phyloP scores from a whole-genome alignment of 768 basidiomycete species.

The Tylopilus intermedius region DNA sequence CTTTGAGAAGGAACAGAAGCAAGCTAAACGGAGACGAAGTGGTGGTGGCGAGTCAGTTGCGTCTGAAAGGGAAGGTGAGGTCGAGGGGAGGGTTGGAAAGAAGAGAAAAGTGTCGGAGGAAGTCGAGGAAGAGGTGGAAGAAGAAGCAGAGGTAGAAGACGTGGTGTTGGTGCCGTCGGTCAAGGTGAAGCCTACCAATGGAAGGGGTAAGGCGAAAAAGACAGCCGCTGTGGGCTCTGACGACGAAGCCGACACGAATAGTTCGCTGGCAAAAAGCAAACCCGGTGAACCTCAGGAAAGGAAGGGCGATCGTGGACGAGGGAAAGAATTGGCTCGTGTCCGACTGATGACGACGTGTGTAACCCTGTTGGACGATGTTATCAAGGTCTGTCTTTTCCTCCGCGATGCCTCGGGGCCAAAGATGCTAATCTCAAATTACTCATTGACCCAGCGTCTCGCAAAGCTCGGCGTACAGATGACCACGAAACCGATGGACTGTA shows the following conservation, averaged over 20 bases:
- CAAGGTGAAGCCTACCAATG: conserved; percentile 7
- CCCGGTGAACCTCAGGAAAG: conserved; percentile 2
- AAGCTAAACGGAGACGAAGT: conserved; percentile 29
- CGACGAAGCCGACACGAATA: conserved; percentile 2
- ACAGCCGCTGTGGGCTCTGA: neutral
- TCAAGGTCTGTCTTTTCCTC: conserved; percentile 43
- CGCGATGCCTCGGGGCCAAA: no score
- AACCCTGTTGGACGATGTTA: conserved; percentile 47
- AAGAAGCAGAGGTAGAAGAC: conserved; percentile 22
- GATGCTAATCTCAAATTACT: neutral
- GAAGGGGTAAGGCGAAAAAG: conserved; percentile 9
- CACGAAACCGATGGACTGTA: conserved; percentile 61
- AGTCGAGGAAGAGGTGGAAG: conserved; percentile 19
- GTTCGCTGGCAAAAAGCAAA: conserved; percentile 4
- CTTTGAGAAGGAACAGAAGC: conserved; percentile 64
- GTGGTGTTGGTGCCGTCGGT: conserved; percentile 11
- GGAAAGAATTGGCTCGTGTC: conserved; percentile 22
- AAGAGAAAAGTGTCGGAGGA: conserved; percentile 16
- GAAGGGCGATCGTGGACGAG: conserved; percentile 8
- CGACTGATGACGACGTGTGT: conserved; percentile 69
- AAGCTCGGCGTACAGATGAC: conserved; percentile 67
- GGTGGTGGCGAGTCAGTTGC: conserved; percentile 28
- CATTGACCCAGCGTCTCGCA: conserved; percentile 43
- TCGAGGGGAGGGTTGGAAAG: conserved; percentile 18
- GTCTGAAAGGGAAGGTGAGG: conserved; percentile 11